Base-by-base conservation (phyloP, 2,329 filamentous ascomycete species). In the Penicillium corylophilum region DNA sequence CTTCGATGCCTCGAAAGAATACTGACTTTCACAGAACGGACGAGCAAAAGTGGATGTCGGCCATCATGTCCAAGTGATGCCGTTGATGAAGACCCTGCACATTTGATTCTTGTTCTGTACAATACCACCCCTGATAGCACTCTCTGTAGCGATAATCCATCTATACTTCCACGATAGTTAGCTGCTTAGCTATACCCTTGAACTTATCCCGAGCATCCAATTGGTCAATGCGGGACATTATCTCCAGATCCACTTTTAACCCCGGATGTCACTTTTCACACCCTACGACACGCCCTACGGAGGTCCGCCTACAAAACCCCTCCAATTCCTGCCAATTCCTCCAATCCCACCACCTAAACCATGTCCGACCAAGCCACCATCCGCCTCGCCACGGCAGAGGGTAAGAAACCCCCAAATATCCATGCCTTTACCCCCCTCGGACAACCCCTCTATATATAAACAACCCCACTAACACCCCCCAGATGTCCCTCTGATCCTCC, bases 1-100 rank as follows among this genome's bases (percentile, higher is more conserved):
- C 15, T 36, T 6, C 26, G 9, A 28, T 28, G 3, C 9, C 5
- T 12, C 26, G 23, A 22, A 12, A 4, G 10, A 6, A 39, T 55
- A 45, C 55, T 61, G 50, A 64, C 59, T 50, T 46, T 62, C 40
- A 53, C 51, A 84, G 81, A 62, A 83, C 81, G 62, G 91, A 96
- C 61, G 88, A 94, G 73, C 86, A 94, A 72, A 93, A 90, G 72
- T 95, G 90, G 90, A 83, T 87, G 72, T 82, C 85, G 16, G 90
- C 88, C 2, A 85, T 95, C 44, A 77, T 79, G 54, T 77, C 80
- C 15, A 72, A 69, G 62, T 80, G 59, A 69, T 55, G 8, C 5
- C 26, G 5, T 16, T 35, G 33, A 36, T 20, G 33, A 36, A 18
- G 33, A 36, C 16, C 29, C 33, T 50, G 51, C 44, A 60, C 31